Base-by-base conservation (phyloP, 2,329 filamentous ascomycete species). In the Phialophora chinensis region DNA sequence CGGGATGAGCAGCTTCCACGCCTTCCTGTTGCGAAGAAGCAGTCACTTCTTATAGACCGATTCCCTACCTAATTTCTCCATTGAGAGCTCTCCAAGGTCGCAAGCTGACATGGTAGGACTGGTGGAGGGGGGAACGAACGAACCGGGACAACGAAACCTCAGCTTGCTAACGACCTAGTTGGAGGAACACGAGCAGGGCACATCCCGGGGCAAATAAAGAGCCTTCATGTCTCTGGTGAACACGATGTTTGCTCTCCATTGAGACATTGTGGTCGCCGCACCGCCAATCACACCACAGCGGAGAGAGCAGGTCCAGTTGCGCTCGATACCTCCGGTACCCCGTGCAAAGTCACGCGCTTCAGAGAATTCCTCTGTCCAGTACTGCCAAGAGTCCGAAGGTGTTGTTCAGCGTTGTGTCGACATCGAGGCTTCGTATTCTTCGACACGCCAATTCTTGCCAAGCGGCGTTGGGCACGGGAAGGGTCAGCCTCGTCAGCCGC, bases 401-500 rank as follows among this genome's bases (percentile, higher is more conserved):
- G 10, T 52, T 14, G 38, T n/a, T 17, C 20, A 8, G n/a, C 49
- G 10, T 11, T 52, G 11, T 27, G 49, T 27, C 25, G 49, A 52
- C 20, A 23, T 23, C n/a, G 10, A 52, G 11, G 12, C 6, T 14
- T 52, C 49, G 49, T 20, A 52, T 52, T 27, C 17, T 44, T 29
- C 49, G 8, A 25, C 25, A 11, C 20, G 23, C 49, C 49, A 52
- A 52, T 52, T 14, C 49, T 52, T 52, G 49, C 49, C 49, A 52
- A 52, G 49, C 20, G 25, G 11, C 3, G 49, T 23, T 52, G 49
- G 49, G 20, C 8, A 25, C 49, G 20, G 49, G 25, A 7, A 25
- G 8, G 11, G 20, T 52, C 49, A 52, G 49, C 49, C 49, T 52
- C 25, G 49, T 52, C 49, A 52, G 49, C 49, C 49, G 49, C 49